These are phyloP conservation scores for Tylopilus balloui DNA, from an alignment of 768 basidiomycete genomes.

Conservation along the genomic window DNA sequence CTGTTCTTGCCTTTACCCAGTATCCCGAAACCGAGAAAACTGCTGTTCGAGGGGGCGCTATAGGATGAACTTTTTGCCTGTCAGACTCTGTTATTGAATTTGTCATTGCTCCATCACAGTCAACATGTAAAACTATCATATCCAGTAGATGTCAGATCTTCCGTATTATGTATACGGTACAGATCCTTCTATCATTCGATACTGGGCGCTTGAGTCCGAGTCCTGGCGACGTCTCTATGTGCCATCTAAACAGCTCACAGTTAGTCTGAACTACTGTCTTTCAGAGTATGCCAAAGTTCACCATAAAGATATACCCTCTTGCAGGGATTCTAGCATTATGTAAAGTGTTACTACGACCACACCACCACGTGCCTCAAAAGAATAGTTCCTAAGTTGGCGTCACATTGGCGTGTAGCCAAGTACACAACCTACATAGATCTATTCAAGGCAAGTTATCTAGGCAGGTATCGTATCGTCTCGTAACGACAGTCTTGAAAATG, in stretches of 20 bases:
- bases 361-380: too few relatives aligned
- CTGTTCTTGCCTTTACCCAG: slow-evolving; percentile 29
- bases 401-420: too few relatives aligned
- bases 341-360: neutral
- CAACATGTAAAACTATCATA: neutral
- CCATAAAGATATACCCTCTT: too few relatives aligned
- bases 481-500: neutral
- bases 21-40: slow-evolving; percentile 33
- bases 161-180: too few relatives aligned
- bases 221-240: too few relatives aligned
- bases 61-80: neutral
- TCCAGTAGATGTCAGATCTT: neutral
- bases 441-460: neutral
- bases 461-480: neutral
- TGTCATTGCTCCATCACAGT: neutral
- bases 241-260: too few relatives aligned
- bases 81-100: neutral
- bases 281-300: too few relatives aligned
- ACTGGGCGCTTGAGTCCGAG: too few relatives aligned
- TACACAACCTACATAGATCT: neutral
- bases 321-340: neutral
- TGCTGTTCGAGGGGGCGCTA: slow-evolving; percentile 35
- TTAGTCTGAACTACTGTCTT: too few relatives aligned
- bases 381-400: too few relatives aligned
- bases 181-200: too few relatives aligned